phyloP scores from a whole-genome alignment of 1,284 basidiomycete genomes.

The Abortiporus biennis region DNA sequence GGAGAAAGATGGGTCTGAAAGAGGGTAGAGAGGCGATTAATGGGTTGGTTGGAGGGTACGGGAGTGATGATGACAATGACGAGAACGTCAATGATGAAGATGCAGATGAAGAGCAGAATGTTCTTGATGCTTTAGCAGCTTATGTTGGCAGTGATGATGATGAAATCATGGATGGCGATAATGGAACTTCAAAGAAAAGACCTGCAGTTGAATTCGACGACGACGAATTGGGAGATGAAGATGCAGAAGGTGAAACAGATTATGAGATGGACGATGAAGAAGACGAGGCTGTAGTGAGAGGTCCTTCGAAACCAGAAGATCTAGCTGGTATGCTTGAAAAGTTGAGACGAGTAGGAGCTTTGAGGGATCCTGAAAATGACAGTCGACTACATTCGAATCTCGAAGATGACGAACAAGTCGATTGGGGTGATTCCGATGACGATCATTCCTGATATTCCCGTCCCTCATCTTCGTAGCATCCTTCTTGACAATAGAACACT shows the following conservation, averaged over 20 bases:
- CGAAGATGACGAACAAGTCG: conserved; percentile 48
- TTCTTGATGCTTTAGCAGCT: conserved; percentile 41
- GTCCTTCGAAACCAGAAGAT: conserved; percentile 38
- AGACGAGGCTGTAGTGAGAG: no score
- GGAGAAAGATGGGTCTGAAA: conserved; percentile 43
- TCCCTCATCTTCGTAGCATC: not conserved
- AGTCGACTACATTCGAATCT: conserved; percentile 18
- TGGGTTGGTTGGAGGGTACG: conserved; percentile 60
- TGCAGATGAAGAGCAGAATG: conserved; percentile 28
- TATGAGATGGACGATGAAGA: conserved; percentile 28
- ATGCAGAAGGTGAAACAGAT: conserved; percentile 27
- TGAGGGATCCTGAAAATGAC: conserved; percentile 22
- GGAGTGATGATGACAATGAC: conserved; percentile 48
- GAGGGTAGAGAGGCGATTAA: conserved; percentile 49
- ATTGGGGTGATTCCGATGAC: conserved; percentile 55
- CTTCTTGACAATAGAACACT: not conserved
- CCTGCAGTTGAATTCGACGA: conserved; percentile 7
- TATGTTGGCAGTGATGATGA: conserved; percentile 49
- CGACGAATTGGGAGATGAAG: conserved; percentile 21
- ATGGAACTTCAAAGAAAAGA: not conserved
- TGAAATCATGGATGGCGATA: conserved; percentile 3
- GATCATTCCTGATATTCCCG: conserved; percentile 17
- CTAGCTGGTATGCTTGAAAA: conserved; percentile 45
- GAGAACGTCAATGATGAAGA: conserved; percentile 29
- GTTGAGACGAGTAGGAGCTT: conserved; percentile 36